Percentiles rank a stretch among this genome's conserved stretches.
These are phyloP conservation scores for Chrysoporthe cubensis DNA, from an alignment of 2,329 filamentous ascomycete species.

Conservation along the genomic window DNA sequence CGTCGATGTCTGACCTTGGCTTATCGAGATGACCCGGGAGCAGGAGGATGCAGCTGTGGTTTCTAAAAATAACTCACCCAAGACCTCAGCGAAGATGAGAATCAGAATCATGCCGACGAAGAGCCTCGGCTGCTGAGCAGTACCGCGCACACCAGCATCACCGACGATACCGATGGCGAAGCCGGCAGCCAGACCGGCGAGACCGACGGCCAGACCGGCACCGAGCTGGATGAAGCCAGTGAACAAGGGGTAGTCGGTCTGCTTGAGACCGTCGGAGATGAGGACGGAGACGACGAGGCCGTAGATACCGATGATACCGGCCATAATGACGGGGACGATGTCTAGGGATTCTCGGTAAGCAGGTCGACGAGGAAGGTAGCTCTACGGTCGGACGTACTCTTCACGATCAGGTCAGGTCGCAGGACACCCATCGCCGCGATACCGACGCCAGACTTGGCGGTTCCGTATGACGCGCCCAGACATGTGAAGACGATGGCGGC, in stretches of 20 bases:
- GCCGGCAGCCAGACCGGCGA: slow-evolving; percentile 81
- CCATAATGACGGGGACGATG: slow-evolving; percentile 99
- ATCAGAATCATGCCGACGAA: slow-evolving; percentile 99
- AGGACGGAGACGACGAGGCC: slow-evolving; percentile 86
- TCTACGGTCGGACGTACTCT: slow-evolving; percentile 70
- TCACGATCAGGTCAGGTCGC: slow-evolving; percentile 96
- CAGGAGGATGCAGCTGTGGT: neutral
- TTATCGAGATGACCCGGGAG: slow-evolving; percentile 7
- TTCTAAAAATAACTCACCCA: slow-evolving; percentile 65
- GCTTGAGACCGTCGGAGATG: slow-evolving; percentile 78
- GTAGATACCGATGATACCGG: slow-evolving; percentile 99
- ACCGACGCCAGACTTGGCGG: slow-evolving; percentile 98
- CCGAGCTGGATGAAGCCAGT: slow-evolving; percentile 86
- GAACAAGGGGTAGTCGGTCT: slow-evolving; percentile 71
- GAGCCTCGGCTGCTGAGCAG: slow-evolving; percentile 80
- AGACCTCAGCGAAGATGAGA: slow-evolving; percentile 98
- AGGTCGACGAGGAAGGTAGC: slow-evolving; percentile 21
- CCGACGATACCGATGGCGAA: slow-evolving; percentile 88
- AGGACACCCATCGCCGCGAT: slow-evolving; percentile 98
- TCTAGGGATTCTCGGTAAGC: slow-evolving; percentile 56
- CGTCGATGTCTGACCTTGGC: neutral
- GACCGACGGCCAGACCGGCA: slow-evolving; percentile 79
- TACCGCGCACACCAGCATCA: slow-evolving; percentile 87
- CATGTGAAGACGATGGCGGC: slow-evolving; percentile 57
- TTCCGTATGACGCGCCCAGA: slow-evolving; percentile 57